Evolutionary conservation across 2,329 filamentous ascomycete species (phyloP), one percentile per base, ranked within the genome.

Genomic region (Pezizomycotina sp.): DNA sequence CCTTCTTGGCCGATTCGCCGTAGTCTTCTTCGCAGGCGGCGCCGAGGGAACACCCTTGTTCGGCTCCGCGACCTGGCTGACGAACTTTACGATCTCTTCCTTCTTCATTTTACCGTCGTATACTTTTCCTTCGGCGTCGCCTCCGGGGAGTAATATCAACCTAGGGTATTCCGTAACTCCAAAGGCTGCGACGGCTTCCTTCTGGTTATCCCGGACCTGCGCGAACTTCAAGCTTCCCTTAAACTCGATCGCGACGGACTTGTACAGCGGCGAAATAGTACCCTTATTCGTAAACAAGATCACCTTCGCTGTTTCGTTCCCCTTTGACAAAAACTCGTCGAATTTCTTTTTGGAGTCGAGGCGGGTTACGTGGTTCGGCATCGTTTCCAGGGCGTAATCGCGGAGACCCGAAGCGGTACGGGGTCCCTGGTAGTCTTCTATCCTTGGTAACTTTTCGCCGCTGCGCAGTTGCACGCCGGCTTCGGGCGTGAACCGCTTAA

Each of bases 261-360:
- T 79, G 47, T 93, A 61, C 15, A 92, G 64, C 7, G 83, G 71
- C 54, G 80, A 86, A 1, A 80, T 86, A 4, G 77, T 76, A 14
- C 83, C 82, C 63, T 95, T 98, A 38, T 92, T 80, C 2, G 80
- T 91, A 59, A 98, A 95, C 3, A 98, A 63, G 21, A 98, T 72
- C 0, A 79, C 84, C 62, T 92, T 93, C 31, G 83, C 70, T 8
- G 66, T 69, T 13, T 77, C 69, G 42, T 73, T 74, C 27, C 69
- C 66, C 39, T 69, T 66, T 6, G 62, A 60, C 31, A 93, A 58
- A 68, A 86, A 98, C 8, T 62, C 61, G 38, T 82, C 74, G 23
- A 92, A 53, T 28, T 79, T 76, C 58, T 79, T 80, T 57, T 92
- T 82, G 10, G 74, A 73, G 14, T 46, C 47, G 30, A 93, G 62